phyloP scores from a whole-genome alignment of 23 red algal species.

The Gracilariopsis chorda region DNA sequence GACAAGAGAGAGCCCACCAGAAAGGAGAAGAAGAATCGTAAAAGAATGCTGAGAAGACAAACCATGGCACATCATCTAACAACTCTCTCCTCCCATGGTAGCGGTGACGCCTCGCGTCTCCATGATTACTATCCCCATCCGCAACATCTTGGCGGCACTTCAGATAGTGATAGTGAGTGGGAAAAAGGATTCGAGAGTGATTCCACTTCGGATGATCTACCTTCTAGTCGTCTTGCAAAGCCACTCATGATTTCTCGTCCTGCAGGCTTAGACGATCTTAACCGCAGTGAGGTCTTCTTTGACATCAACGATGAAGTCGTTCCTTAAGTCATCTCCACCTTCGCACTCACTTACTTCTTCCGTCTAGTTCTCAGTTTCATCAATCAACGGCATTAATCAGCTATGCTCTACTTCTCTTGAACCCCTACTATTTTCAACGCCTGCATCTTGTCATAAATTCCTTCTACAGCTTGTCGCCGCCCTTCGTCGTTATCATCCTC shows the following conservation, averaged over 20 bases:
- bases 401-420: too few species aligned
- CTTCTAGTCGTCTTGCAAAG: constrained; percentile 43
- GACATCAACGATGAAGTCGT: constrained; percentile 15
- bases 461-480: too few species aligned
- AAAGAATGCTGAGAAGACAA: constrained; percentile 16
- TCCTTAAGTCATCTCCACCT: neutral
- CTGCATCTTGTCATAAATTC: too few species aligned
- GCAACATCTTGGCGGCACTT: neutral
- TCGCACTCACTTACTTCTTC: neutral
- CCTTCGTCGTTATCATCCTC: too few species aligned
- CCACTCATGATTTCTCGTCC: constrained; percentile 10
- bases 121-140: neutral
- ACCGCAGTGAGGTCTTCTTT: constrained; percentile 22
- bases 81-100: neutral
- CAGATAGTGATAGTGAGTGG: constrained; percentile 49
- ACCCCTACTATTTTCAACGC: too few species aligned
- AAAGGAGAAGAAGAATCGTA: constrained; percentile 45
- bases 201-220: constrained; percentile 51
- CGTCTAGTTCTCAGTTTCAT: too few species aligned
- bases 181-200: constrained; percentile 57
- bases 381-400: too few species aligned
- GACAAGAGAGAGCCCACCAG: constrained; percentile 24
- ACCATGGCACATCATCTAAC: neutral
- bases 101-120: neutral
- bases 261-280: neutral